phyloP scores from a whole-genome alignment of 345 rosid species.

The Gossypium australe region DNA sequence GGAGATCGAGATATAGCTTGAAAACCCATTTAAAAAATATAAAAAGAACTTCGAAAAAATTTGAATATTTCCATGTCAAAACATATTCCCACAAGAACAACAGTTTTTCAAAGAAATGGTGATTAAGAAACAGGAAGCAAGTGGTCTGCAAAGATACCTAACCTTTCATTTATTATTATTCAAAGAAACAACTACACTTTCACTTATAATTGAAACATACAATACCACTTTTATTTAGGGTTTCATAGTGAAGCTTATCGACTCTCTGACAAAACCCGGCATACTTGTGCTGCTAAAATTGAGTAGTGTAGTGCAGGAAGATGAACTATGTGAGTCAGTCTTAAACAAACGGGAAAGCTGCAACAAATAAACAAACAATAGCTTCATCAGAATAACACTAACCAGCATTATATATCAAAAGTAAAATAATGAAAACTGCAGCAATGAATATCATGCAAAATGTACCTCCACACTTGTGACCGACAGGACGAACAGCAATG shows the following conservation, averaged over 20 bases:
- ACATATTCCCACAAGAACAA: too few species aligned
- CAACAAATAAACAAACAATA: neutral
- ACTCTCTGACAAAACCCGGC: neutral
- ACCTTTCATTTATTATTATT: neutral
- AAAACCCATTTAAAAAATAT: neutral
- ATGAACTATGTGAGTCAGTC: neutral
- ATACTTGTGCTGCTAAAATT: neutral
- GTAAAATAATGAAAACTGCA: too few species aligned
- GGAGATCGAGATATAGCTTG: slow-evolving; percentile 12
- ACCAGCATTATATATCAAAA: neutral
- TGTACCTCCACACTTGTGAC: slow-evolving; percentile 83
- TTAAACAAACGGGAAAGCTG: neutral
- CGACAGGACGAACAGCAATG: slow-evolving; percentile 60
- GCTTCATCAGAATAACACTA: neutral
- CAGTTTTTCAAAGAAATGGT: neutral
- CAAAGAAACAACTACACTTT: neutral
- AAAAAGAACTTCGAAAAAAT: neutral
- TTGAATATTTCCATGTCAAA: too few species aligned
- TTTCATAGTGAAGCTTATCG: neutral
- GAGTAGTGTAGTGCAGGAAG: neutral
- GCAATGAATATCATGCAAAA: neutral
- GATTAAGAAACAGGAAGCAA: neutral
- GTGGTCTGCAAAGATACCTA: neutral
- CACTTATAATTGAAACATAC: neutral
- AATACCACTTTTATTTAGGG: neutral